Base-by-base conservation (phyloP, 2,329 filamentous ascomycete genomes). In the Cordyceps javanica region DNA sequence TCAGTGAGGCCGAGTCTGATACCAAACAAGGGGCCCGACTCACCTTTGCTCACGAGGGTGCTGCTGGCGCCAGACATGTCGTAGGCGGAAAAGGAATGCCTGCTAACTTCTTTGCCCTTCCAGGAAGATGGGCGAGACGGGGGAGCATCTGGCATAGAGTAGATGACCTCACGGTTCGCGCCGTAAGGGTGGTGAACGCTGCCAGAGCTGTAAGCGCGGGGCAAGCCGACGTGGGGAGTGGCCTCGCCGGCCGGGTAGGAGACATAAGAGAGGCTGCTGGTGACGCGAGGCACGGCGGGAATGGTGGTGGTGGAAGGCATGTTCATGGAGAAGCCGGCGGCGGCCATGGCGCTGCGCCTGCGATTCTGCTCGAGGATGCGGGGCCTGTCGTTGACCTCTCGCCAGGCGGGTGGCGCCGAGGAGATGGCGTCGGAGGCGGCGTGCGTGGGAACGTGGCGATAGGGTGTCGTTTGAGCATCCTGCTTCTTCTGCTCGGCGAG, bases 391-490 rank as follows among this genome's bases (percentile, higher is more conserved):
- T 74, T 72, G 8, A 72, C 64, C 59, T 67, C 64, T 51, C 75
- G 77, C 75, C 77, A 82, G 61, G 73, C 76, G 1, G 77, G 72
- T 10, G 82, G 82, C 3, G 79, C 80, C 30, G 77, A 78, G 23
- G 76, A 73, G 44, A 85, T 69, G 44, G 83, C 82, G 68, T 87
- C 83, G 13, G 75, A 67, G 46, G 81, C 81, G 28, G 83, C 83
- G 65, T 87, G 84, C 14, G 75, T 85, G n/a, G 83, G 82, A 21
- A 83, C 69, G 65, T 87, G 83, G 54, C 73, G 78, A 69, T 87
- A 86, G 13, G 79, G 74, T n/a, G 75, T 74, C 9, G 62, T 56
- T 14, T 59, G 58, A 38, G 69, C 65, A 60, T 77, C 75, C 42
- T 70, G 66, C 53, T 78, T 76, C 39, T 75, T 70, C 63, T 78